These are phyloP conservation scores for Nadsonia commutata DNA, from an alignment of 1,139 yeast species.

Conservation along the genomic window DNA sequence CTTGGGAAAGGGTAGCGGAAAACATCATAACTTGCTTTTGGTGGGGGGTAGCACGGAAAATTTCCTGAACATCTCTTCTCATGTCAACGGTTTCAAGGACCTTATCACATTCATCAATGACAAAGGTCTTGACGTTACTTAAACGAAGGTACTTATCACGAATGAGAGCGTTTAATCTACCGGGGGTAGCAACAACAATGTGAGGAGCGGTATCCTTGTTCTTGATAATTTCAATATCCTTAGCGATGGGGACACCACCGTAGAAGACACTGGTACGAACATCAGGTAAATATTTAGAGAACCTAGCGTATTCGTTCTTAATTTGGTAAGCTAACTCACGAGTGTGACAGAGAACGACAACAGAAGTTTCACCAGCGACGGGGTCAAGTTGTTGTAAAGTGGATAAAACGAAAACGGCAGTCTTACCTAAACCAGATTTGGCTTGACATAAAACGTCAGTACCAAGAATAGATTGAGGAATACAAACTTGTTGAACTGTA, in stretches of 20 bases:
- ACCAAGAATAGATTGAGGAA: conserved; percentile 96
- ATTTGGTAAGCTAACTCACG: conserved; percentile 98
- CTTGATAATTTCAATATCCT: conserved; percentile 79
- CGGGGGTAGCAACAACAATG: conserved; percentile 95
- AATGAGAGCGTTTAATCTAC: conserved; percentile 88
- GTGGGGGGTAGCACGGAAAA: conserved; percentile 94
- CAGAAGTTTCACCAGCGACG: conserved; percentile 90
- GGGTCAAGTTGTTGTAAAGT: conserved; percentile 97
- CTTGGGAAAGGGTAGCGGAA: conserved; percentile 89
- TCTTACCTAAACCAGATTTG: conserved; percentile 98
- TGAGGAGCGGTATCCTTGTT: conserved; percentile 93
- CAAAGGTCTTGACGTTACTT: conserved; percentile 84
- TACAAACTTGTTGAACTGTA: conserved; percentile 90
- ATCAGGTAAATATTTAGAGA: conserved; percentile 97
- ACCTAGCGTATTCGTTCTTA: conserved; percentile 93
- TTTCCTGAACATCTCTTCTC: conserved; percentile 98
- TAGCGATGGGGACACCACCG: conserved; percentile 84
- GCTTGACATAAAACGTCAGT: conserved; percentile 98
- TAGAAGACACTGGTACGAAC: conserved; percentile 93
- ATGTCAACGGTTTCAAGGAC: conserved; percentile 76
- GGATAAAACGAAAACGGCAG: conserved; percentile 93
- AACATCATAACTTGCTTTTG: conserved; percentile 99
- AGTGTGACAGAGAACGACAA: conserved; percentile 91
- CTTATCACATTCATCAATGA: conserved; percentile 96
- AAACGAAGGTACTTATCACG: conserved; percentile 82